Base-by-base conservation (phyloP, 768 basidiomycete species). In the Naganishia antarctica region DNA sequence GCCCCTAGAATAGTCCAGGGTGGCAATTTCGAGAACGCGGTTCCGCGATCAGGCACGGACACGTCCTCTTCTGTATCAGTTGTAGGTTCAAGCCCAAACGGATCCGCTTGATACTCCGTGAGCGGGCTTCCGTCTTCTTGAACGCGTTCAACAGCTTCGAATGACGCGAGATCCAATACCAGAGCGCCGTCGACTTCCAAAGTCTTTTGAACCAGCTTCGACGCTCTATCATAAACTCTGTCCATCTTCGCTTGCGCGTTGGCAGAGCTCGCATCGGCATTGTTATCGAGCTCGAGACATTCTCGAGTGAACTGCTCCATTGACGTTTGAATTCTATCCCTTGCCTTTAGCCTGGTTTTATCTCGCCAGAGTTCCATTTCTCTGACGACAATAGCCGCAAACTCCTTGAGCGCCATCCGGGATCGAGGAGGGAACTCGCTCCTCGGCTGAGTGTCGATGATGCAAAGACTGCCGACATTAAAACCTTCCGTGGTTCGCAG, bases 251-350 rank as follows among this genome's bases (percentile, higher is more conserved):
- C 76, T 66, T 69, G 77, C 18, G 72, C 66, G 66, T 68, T 72
- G 74, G 58, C 74, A 37, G 70, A 70, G 40, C 78, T 66, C 58
- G 81, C 78, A 51, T 80, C 73, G 61, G 81, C 76, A 69, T 79
- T 66, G 61, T 85, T 83, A 75, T 94, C 91, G 68, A 92, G 88
- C 74, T 94, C 92, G 26, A 97, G 83, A 71, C 90, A 93, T 76
- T 97, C 92, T 23, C 93, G 85, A 58, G 89, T 93, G 74, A 97
- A 96, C 68, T 89, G 85, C 74, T 97, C 92, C 92, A 97, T 94
- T 46, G 93, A 94, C 65, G 81, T 90, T 71, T 97, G 93, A 25
- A 26, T 61, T 29, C 25, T 37, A 41, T 48, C 59, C 29, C 50
- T 44, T 18, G 60, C 65, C 60, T 58, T 71, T 44, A 74, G 67